These are phyloP conservation scores for Hygrophoropsis aurantiaca DNA, from an alignment of 768 basidiomycete genomes.

Conservation along the genomic window DNA sequence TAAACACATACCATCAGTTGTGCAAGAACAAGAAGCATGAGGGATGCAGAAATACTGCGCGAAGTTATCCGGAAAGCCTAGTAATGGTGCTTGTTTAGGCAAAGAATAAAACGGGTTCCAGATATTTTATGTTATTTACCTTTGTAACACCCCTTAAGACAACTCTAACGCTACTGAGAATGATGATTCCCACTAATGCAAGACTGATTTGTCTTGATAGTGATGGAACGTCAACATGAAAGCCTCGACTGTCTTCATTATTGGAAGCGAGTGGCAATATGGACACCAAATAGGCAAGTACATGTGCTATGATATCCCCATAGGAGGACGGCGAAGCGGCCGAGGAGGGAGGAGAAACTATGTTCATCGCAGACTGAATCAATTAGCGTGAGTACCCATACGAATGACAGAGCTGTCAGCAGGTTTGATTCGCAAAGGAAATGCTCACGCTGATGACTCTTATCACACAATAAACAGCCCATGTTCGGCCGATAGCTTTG, in stretches of 20 bases:
- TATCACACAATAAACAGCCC: conserved; percentile 67
- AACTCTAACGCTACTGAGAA: conserved; percentile 67
- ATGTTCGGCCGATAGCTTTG: conserved; percentile 47
- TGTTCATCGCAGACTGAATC: conserved; percentile 30
- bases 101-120: neutral
- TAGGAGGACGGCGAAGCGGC: conserved; percentile 41
- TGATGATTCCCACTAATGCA: conserved; percentile 72
- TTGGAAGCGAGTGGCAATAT: conserved; percentile 28
- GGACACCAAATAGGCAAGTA: conserved; percentile 40
- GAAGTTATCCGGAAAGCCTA: conserved; percentile 66
- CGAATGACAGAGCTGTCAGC: too few relatives aligned
- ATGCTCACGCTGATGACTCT: conserved; percentile 60
- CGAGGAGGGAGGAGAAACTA: conserved; percentile 32
- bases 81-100: neutral
- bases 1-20: conserved; percentile 76
- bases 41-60: conserved; percentile 66
- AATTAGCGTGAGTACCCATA: conserved; percentile 15
- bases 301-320: conserved; percentile 42
- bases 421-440: too few relatives aligned
- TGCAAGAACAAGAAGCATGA: conserved; percentile 75
- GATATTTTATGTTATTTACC: conserved; percentile 34
- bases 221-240: conserved; percentile 35
- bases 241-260: conserved; percentile 19
- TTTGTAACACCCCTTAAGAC: conserved; percentile 69
- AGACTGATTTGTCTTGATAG: conserved; percentile 61